These are phyloP conservation scores for Rosa multiflora DNA, from an alignment of 306 rosid species.

Conservation along the genomic window DNA sequence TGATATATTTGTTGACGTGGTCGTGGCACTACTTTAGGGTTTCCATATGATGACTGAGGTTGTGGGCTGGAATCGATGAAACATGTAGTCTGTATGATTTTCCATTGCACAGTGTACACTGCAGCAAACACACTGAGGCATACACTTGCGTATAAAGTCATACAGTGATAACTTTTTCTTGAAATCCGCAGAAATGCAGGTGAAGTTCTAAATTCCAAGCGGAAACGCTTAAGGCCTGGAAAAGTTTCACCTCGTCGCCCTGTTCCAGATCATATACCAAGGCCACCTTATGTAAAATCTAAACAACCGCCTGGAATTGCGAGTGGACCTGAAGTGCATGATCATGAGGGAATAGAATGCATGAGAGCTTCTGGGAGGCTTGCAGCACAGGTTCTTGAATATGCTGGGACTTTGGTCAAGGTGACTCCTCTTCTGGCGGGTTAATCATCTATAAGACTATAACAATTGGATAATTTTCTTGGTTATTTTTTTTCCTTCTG, in stretches of 20 bases:
- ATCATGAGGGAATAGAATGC: constrained; percentile 71
- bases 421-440: constrained; percentile 38
- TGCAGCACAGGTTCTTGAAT: constrained; percentile 93
- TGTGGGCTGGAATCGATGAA: constrained; percentile 6
- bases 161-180: constrained; percentile 26
- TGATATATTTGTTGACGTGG: background rate
- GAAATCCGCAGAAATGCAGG: constrained; percentile 56
- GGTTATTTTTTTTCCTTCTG: background rate
- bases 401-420: constrained; percentile 91
- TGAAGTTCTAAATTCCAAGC: constrained; percentile 46
- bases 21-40: background rate
- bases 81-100: background rate
- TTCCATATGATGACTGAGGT: background rate
- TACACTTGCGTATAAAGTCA: constrained; percentile 1
- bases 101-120: background rate
- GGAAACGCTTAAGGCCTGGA: constrained; percentile 73
- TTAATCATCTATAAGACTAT: constrained; percentile 1
- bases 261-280: constrained; percentile 65
- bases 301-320: constrained; percentile 62
- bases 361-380: constrained; percentile 97
- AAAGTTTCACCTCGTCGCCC: constrained; percentile 69
- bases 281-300: constrained; percentile 80
- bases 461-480: background rate
- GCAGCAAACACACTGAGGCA: background rate
- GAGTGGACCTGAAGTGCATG: constrained; percentile 81